A percentile compares a stretch with the other conserved stretches of the same genome.
phyloP scores from a whole-genome alignment of 306 rosid species.

The Senna siamea region DNA sequence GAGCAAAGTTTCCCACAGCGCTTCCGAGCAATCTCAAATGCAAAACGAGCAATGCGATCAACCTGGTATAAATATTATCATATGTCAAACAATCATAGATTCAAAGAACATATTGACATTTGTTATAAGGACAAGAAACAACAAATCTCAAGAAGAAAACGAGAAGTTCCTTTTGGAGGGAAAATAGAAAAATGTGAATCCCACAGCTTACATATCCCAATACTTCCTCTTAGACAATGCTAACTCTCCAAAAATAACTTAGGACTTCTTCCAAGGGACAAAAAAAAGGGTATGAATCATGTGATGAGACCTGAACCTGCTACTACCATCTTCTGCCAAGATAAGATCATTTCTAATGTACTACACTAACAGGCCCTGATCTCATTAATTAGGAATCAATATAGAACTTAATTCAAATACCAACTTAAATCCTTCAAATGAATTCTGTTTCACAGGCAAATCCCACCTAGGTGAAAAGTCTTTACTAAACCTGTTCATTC shows the following conservation, averaged over 20 bases:
- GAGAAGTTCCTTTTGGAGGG: neutral
- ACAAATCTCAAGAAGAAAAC: conserved; percentile 5
- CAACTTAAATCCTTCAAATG: conserved; percentile 15
- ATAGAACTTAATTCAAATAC: neutral
- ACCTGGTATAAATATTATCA: conserved; percentile 53
- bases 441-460: conserved; percentile 28
- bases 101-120: conserved; percentile 22
- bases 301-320: conserved; percentile 2
- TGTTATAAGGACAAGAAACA: conserved; percentile 18
- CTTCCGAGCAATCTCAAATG: conserved; percentile 86
- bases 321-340: conserved; percentile 10
- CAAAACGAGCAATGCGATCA: conserved; percentile 89
- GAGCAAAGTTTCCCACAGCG: conserved; percentile 82
- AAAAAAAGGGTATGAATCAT: neutral
- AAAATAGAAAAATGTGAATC: conserved; percentile 19
- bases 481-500: neutral
- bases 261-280: neutral
- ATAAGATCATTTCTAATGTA: neutral
- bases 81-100: conserved; percentile 29
- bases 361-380: neutral
- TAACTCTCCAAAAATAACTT: neutral
- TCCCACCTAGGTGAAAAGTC: conserved; percentile 20
- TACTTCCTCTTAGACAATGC: conserved; percentile 20
- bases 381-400: conserved; percentile 14
- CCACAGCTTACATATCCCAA: conserved; percentile 18